Evolutionary conservation across 1,284 basidiomycete genomes (phyloP).

Genomic region (Neotropicomus parvogracilis): DNA sequence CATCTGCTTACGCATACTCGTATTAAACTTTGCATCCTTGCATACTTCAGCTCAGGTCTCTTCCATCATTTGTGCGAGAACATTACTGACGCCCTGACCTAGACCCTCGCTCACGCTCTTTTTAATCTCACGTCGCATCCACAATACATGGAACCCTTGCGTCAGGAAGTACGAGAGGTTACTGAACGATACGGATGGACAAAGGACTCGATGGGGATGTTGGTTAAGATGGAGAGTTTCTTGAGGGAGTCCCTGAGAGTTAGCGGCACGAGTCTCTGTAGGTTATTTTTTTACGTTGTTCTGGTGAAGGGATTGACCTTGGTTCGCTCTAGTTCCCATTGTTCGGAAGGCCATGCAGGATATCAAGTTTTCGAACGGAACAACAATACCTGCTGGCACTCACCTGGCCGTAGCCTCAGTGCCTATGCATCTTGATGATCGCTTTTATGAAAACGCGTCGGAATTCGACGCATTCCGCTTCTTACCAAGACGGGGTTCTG

Average conservation of each 20-base stretch:
- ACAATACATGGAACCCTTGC: conserved; percentile 35
- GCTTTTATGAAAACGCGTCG: conserved; percentile 31
- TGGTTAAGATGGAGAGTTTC: conserved; percentile 42
- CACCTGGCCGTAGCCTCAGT: conserved; percentile 32
- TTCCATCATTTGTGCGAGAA: neutral
- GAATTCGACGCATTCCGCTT: conserved; percentile 42
- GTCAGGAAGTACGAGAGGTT: conserved; percentile 35
- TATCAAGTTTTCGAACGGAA: conserved; percentile 42
- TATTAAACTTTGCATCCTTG: conserved; percentile 43
- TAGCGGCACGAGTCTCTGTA: conserved; percentile 32
- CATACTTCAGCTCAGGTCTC: conserved; percentile 41
- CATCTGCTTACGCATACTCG: conserved; percentile 39
- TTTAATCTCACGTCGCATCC: conserved; percentile 39
- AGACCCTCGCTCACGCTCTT: conserved; percentile 38
- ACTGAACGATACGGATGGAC: conserved; percentile 36
- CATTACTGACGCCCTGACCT: conserved; percentile 1
- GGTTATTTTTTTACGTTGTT: conserved; percentile 7
- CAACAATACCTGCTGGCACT: conserved; percentile 38
- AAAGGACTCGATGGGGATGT: conserved; percentile 33
- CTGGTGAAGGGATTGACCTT: conserved; percentile 7
- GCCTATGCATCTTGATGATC: conserved; percentile 36
- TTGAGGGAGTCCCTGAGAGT: conserved; percentile 40
- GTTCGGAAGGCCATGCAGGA: conserved; percentile 36
- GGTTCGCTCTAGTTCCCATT: conserved; percentile 30
- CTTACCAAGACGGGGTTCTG: conserved; percentile 20